Evolutionary conservation across 306 rosid genomes (phyloP), one percentile per base, ranked within the genome.

Genomic region (Casuarina equisetifolia): DNA sequence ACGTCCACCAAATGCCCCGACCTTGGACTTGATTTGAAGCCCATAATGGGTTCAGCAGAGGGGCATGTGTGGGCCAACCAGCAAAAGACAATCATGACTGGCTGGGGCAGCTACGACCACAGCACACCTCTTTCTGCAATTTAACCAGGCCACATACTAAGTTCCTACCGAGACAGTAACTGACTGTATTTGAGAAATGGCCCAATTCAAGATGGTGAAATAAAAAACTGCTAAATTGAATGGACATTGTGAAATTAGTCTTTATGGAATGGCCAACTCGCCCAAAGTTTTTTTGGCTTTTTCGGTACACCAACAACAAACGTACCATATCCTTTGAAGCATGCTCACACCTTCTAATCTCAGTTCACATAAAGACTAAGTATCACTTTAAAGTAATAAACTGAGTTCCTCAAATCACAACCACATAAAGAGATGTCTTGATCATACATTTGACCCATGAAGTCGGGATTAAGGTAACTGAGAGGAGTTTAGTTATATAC

Each of bases 401-500:
- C 25, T 67, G 50, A 42, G 40, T 77, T 19, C 17, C 43, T 45
- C 20, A 63, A 73, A 79, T 48, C 59, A 72, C 15, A 38, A 38
- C 25, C 55, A 6, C 66, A 57, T 70, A 40, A 51, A 12, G 7
- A 32, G 38, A 10, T n/a, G 52, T 32, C 50, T 40, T 78, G 2
- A 46, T 17, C 20, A 70, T 4, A 17, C 39, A 58, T 36, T 35
- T 32, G 66, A 3, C 17, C 44, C 67, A 52, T 19, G 43, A 5
- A 40, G 17, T 45, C 39, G 55, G 72, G 53, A 17, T 19, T 19
- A 50, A 64, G 57, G 52, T 2, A 63, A 43, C 4, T 44, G 58
- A 70, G 44, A 2, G 58, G 57, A 73, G 19, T 62, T 2, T 4
- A 76, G 51, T 70, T 53, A 64, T 66, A 39, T 74, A 85, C 97